A percentile compares a stretch with the other conserved stretches of the same genome.
These are phyloP conservation scores for Penicillium sp. DNA, from an alignment of 2,329 filamentous ascomycete genomes.

Conservation along the genomic window DNA sequence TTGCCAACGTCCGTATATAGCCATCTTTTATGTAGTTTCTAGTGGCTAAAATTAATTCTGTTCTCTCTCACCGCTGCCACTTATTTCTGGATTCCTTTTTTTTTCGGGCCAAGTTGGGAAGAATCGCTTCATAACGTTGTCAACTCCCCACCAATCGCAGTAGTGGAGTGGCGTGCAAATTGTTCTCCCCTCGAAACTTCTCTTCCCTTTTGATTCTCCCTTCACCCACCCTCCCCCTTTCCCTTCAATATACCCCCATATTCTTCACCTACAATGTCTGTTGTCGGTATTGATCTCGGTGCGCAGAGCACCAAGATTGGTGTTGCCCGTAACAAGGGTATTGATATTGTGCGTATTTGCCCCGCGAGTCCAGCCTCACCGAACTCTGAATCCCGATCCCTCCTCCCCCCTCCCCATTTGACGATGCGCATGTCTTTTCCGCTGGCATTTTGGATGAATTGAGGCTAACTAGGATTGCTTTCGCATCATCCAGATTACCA, in stretches of 20 bases:
- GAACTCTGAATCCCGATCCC: constrained; percentile 12
- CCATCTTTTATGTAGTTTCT: neutral
- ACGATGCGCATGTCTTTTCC: neutral
- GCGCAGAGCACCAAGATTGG: constrained; percentile 96
- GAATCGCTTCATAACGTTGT: constrained; percentile 31
- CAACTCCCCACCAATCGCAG: constrained; percentile 34
- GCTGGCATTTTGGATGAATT: neutral
- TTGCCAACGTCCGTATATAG: constrained; percentile 5
- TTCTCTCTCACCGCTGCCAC: neutral
- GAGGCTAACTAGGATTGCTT: constrained; percentile 12
- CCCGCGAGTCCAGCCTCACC: constrained; percentile 22
- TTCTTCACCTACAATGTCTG: constrained; percentile 56
- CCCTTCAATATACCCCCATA: constrained; percentile 20
- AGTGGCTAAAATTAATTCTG: neutral
- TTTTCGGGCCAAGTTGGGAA: constrained; percentile 17
- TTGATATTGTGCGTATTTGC: constrained; percentile 85
- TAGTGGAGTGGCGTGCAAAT: constrained; percentile 46
- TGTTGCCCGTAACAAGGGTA: constrained; percentile 96
- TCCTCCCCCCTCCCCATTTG: neutral
- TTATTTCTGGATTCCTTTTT: neutral
- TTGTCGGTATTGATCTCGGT: constrained; percentile 89
- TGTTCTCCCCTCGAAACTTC: constrained; percentile 37
- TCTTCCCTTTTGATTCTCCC: constrained; percentile 23
- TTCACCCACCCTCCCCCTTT: constrained; percentile 25
- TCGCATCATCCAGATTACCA: constrained; percentile 73